Conservation (phyloP, 176 grass and related monocot species). For the Juncus inflexus region DNA sequence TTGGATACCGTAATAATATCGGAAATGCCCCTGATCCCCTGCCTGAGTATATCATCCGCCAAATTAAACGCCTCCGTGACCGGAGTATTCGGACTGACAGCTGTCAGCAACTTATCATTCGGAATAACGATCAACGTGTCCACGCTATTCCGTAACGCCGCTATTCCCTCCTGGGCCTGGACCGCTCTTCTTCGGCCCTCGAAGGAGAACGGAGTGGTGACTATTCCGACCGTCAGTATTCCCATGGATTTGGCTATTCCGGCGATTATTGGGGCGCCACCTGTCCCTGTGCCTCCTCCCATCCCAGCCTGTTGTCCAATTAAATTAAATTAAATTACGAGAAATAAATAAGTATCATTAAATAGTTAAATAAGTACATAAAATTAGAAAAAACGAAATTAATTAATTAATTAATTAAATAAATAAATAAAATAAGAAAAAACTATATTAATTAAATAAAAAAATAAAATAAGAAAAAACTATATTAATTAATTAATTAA, state of each 20-base stretch:
- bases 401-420: no score
- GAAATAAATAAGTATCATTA: no score
- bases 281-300: constrained; percentile 89
- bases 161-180: constrained; percentile 88
- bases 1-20: constrained; percentile 85
- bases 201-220: constrained; percentile 82
- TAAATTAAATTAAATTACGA: no score
- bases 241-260: constrained; percentile 77
- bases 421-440: no score
- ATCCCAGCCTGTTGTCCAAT: no score
- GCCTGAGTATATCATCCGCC: constrained; percentile 80
- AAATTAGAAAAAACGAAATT: no score
- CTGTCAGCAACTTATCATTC: constrained; percentile 78
- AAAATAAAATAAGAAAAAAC: no score
- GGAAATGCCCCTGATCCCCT: constrained; percentile 92
- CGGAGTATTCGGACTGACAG: constrained; percentile 83
- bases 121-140: constrained; percentile 91
- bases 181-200: constrained; percentile 74
- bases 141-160: constrained; percentile 70
- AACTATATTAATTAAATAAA: background rate
- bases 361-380: no score
- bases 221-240: constrained; percentile 78
- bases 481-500: no score
- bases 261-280: constrained; percentile 75
- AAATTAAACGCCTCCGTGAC: constrained; percentile 86